Evolutionary conservation across 2,329 filamentous ascomycete genomes (phyloP), one percentile per base, ranked within the genome.

Genomic region (Trichophyton schoenleinii): DNA sequence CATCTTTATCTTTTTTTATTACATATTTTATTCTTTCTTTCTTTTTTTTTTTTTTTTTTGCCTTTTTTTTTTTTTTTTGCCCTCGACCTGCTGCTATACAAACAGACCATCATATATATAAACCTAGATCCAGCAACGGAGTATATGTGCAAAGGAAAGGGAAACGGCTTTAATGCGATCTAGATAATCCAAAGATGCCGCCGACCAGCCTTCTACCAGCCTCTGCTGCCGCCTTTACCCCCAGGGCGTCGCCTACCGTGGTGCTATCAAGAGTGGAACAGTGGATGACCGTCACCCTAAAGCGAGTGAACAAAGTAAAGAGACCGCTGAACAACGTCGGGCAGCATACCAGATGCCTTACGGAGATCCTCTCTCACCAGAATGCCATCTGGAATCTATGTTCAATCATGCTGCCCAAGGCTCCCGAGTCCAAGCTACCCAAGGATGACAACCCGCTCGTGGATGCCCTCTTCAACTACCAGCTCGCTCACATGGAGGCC

Each of bases 221-320:
- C 65, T 97, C 94, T 70, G 94, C 94, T 67, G 91, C 91, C 65
- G 92, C 94, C 71, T 99, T 97, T 80, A 92, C 92, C 69, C 92
- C 92, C 68, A 85, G 94, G 71, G 90, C 90, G 57, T 91, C 89
- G 28, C 92, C 95, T 75, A 97, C 95, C 73, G 89, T 99, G 68
- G 94, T 99, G 63, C 81, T 99, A 70, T 88, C 87, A 71, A 95
- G 94, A 79, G 85, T 95, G 70, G 91, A 96, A 78, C 88, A 91
- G 63, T 99, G 94, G 94, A 83, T 97, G 76, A 99, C 94, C 41
- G 89, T 91, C 72, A 96, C 91, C 9, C 81, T 99, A 70, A 97
- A 97, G 83, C 87, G 94, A 74, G 91, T 96, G 79, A 97, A 96
- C 81, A 85, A 88, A 68, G 86, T 96, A 70, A 99, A 97, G 83